Evolutionary conservation across 1,139 yeast species (phyloP).

Genomic region (Hyphopichia buzzinii): DNA sequence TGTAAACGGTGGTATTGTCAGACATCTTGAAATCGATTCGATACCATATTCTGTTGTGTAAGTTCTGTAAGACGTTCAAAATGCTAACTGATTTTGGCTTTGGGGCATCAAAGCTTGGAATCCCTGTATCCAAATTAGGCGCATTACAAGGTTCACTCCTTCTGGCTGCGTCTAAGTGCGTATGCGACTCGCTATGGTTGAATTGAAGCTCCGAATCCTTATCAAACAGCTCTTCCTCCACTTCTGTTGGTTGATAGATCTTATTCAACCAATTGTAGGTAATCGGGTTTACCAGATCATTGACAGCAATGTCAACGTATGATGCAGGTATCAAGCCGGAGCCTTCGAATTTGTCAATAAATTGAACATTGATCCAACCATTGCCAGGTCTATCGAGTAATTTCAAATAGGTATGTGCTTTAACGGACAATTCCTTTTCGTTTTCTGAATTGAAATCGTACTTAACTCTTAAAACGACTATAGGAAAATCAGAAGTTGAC

Average conservation of each 20-base stretch:
- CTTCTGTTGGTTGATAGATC: constrained; percentile 5
- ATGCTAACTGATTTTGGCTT: constrained; percentile 5
- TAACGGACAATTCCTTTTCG: constrained; percentile 24
- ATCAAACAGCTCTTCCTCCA: constrained; percentile 1
- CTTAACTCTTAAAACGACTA: constrained; percentile 28
- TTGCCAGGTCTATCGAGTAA: constrained; percentile 32
- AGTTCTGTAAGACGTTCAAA: constrained; percentile 8
- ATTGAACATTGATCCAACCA: constrained; percentile 38
- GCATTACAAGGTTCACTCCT: background rate
- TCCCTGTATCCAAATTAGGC: background rate
- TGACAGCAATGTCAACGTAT: constrained; percentile 38
- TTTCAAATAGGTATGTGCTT: constrained; percentile 30
- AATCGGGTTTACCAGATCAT: constrained; percentile 31
- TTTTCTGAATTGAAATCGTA: constrained; percentile 30
- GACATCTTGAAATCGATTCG: constrained; percentile 27
- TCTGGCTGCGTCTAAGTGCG: background rate
- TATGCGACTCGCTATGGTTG: background rate
- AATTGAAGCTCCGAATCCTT: background rate
- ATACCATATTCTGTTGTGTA: constrained; percentile 29
- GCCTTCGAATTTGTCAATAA: constrained; percentile 23
- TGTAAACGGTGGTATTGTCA: constrained; percentile 20
- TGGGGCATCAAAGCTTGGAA: constrained; percentile 1
- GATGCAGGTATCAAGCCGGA: constrained; percentile 37
- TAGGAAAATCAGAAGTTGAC: constrained; percentile 4
- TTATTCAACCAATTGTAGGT: constrained; percentile 29